phyloP scores from a whole-genome alignment of 306 rosid genomes.

The Albizia julibrissin region DNA sequence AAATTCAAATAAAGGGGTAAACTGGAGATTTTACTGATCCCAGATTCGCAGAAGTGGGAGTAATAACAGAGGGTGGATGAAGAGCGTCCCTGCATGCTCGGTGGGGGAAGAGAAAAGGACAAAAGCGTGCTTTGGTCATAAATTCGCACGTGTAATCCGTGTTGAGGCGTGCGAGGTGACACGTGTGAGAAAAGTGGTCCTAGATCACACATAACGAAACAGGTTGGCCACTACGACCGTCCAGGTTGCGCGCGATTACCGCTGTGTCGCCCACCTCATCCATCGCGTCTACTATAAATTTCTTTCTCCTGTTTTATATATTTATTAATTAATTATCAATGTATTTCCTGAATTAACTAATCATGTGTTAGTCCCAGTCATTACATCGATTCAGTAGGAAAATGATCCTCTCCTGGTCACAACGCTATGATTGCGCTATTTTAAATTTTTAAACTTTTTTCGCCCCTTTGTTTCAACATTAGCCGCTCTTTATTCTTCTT shows the following conservation, averaged over 20 bases:
- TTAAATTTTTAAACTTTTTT: background rate
- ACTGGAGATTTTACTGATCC: background rate
- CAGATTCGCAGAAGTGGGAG: background rate
- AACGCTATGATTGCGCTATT: background rate
- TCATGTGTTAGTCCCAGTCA: background rate
- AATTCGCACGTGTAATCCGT: background rate
- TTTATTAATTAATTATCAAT: too few relatives aligned
- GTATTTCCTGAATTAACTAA: background rate
- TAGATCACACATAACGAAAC: background rate
- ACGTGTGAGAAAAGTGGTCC: background rate
- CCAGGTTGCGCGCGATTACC: background rate
- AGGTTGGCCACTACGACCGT: background rate
- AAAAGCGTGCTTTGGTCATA: background rate
- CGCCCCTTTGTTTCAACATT: background rate
- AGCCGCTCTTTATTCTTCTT: background rate
- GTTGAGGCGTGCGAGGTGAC: background rate
- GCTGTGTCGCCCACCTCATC: background rate
- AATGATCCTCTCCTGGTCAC: background rate
- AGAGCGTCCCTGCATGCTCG: background rate
- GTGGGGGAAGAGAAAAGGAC: background rate
- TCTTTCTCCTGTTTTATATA: too few relatives aligned
- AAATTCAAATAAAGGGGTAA: background rate
- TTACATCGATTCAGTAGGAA: background rate
- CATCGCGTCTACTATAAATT: background rate
- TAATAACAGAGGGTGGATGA: background rate